Evolutionary conservation across 2,329 filamentous ascomycete genomes (phyloP).

Genomic region (Penicillium sp.): DNA sequence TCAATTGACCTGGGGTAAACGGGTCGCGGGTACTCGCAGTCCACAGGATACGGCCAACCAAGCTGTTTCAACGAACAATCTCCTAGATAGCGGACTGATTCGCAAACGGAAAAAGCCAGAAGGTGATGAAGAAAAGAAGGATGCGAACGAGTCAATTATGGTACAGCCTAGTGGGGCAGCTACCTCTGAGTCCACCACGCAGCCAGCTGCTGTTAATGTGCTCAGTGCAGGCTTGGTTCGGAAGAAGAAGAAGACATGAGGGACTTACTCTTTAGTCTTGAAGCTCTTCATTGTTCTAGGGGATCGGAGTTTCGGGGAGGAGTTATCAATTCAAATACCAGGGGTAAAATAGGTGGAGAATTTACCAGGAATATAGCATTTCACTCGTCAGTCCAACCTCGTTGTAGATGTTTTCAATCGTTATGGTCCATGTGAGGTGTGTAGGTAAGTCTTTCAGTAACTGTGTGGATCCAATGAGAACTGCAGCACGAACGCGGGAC

Average conservation of each 20-base stretch:
- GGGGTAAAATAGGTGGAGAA: neutral
- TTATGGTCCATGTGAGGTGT: neutral
- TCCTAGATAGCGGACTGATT: constrained; percentile 41
- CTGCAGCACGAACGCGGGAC: neutral
- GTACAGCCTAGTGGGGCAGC: constrained; percentile 10
- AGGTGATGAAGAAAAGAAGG: constrained; percentile 21
- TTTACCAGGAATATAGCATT: neutral
- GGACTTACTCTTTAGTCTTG: neutral
- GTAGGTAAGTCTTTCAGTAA: neutral
- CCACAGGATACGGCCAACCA: constrained; percentile 23
- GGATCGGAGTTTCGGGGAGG: neutral
- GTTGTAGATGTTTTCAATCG: neutral
- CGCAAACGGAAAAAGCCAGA: constrained; percentile 48
- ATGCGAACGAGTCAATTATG: constrained; percentile 12
- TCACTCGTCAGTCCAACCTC: neutral
- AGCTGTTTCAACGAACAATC: constrained; percentile 27
- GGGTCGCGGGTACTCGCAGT: constrained; percentile 40
- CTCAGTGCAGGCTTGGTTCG: constrained; percentile 46
- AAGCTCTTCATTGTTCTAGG: neutral
- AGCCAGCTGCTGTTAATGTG: constrained; percentile 42
- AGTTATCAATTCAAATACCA: neutral
- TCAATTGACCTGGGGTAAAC: constrained; percentile 44
- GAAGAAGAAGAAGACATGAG: constrained; percentile 50
- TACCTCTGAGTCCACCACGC: constrained; percentile 15
- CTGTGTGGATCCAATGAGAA: neutral